Percentiles rank a stretch among this genome's conserved stretches.
phyloP scores from a whole-genome alignment of 345 rosid genomes.

The Citrus sinensis region DVS_A1.0 CM039166.1:16070001-16070500 shows the following conservation, averaged over 20 bases:
- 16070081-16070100: slow-evolving; percentile 71
- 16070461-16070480: slow-evolving; percentile 6
- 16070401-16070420: slow-evolving; percentile 7
- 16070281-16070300: slow-evolving; percentile 40
- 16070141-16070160: slow-evolving; percentile 78
- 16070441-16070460: slow-evolving; percentile 5
- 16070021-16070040: slow-evolving; percentile 81
- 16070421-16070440: slow-evolving; percentile 23
- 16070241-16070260: slow-evolving; percentile 52
- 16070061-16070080: slow-evolving; percentile 74
- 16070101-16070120: slow-evolving; percentile 59
- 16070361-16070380: not conserved
- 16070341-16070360: slow-evolving; percentile 19
- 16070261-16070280: slow-evolving; percentile 35
- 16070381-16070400: not conserved
- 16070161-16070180: slow-evolving; percentile 71
- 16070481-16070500: slow-evolving; percentile 10
- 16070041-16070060: slow-evolving; percentile 69
- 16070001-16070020: slow-evolving; percentile 52
- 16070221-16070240: slow-evolving; percentile 52
- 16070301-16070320: slow-evolving; percentile 38
- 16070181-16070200: slow-evolving; percentile 28
- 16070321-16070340: slow-evolving; percentile 42
- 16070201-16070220: slow-evolving; percentile 38
- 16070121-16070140: slow-evolving; percentile 50